Evolutionary conservation across 331 rosid genomes (phyloP), one percentile per base, ranked within the genome.

Genomic region (Erythrophleum ivorense): DNA sequence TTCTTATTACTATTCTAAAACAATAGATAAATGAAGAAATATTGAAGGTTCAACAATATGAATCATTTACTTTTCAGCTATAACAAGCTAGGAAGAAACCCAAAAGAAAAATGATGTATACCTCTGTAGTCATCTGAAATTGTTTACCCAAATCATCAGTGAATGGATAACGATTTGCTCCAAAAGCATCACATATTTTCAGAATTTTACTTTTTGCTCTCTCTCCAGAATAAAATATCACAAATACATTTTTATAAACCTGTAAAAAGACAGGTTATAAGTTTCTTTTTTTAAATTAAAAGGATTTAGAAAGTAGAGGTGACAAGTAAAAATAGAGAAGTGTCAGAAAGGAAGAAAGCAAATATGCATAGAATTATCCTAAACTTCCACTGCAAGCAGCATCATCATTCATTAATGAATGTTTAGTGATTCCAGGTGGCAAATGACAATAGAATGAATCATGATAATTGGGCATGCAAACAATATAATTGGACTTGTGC

Each of bases 101-200:
- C 19, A 69, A 24, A 41, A 34, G 54, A 55, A 63, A 52, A 78
- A n/a, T 49, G 41, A 46, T 1, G 41, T 29, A 16, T 88, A 90
- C 97, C 97, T 92, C 95, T 59, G 81, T 78, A 54, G 91, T 83
- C 71, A 86, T 86, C 85, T 89, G 91, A 85, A 82, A 78, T 79
- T 92, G 92, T 87, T 88, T 92, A 38, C 81, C 70, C 68, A 86
- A 49, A 70, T 90, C 95, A 70, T 94, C 94, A 11, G 92, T 75
- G 85, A 94, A 89, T 73, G 95, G 92, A 84, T 94, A 94, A 63
- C 91, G 92, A 75, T 89, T 94, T 77, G 97, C 95, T 63, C 95
- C 95, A 85, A 90, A 92, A 82, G 94, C 97, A 75, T 88, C 95
- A 69, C 94, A 88, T 83, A 94, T 92, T 86, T 94, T 94, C 66